These are phyloP conservation scores for Pseudognaphalium luteoalbum DNA, from an alignment of 129 eudicot species.

Conservation along the genomic window DNA sequence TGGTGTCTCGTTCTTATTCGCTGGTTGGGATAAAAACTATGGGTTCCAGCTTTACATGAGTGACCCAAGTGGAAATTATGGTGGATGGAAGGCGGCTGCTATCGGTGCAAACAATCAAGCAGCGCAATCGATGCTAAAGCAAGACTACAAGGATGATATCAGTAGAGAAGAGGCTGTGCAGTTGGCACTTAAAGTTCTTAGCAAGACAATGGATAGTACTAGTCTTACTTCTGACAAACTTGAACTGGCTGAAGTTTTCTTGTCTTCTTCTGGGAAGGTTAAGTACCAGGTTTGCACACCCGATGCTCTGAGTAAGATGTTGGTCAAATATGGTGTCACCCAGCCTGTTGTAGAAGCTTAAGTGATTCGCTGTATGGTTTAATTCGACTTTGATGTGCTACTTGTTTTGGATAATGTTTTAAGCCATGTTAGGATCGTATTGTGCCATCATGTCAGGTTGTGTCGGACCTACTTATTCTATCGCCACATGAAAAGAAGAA, in stretches of 20 bases:
- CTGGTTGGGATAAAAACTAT: slow-evolving; percentile 80
- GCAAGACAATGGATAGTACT: slow-evolving; percentile 84
- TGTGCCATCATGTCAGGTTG: too few species aligned
- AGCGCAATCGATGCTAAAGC: slow-evolving; percentile 81
- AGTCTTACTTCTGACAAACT: slow-evolving; percentile 75
- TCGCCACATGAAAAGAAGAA: background rate
- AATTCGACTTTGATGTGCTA: too few species aligned
- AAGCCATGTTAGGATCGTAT: too few species aligned
- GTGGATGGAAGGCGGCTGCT: slow-evolving; percentile 89
- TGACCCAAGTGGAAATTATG: slow-evolving; percentile 83
- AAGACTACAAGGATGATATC: slow-evolving; percentile 71
- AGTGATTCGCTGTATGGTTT: too few species aligned
- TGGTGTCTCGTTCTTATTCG: slow-evolving; percentile 76
- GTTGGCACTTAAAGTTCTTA: slow-evolving; percentile 67
- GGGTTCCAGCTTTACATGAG: slow-evolving; percentile 86
- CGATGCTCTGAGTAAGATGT: slow-evolving; percentile 51
- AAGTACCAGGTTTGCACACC: slow-evolving; percentile 76
- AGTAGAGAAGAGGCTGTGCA: slow-evolving; percentile 67
- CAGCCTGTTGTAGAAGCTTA: slow-evolving; percentile 9
- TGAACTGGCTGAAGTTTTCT: slow-evolving; percentile 71
- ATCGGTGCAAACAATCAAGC: slow-evolving; percentile 77
- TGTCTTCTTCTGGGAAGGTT: slow-evolving; percentile 59
- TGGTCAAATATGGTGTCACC: slow-evolving; percentile 60
- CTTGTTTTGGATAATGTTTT: background rate
- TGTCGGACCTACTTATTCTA: background rate